Evolutionary conservation across 352 stramenopile species (phyloP), one percentile per base, ranked within the genome.

Genomic region (Phytophthora podocarpi): DNA sequence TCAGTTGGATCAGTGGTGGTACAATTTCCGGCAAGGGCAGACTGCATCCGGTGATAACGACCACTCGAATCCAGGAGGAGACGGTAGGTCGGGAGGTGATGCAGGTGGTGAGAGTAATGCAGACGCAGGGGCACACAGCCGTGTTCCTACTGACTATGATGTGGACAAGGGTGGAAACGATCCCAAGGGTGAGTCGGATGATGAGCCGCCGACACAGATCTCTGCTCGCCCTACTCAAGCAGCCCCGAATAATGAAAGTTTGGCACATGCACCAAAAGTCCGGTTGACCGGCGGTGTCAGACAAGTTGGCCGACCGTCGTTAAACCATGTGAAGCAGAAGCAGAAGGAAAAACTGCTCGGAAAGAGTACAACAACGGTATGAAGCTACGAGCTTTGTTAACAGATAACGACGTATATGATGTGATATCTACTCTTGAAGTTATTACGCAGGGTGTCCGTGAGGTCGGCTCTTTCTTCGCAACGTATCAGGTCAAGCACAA

Each of bases 321-420:
- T 55, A 9, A 55, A 55, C 28, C n/a, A 43, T n/a, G 45, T 24
- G 1, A 16, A 30, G 7, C 20, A 20, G 32, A 36, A 47, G 4
- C 0, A 49, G 41, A 55, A 20, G 18, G 24, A 16, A 24, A 20
- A 10, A 9, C 16, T 35, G 34, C 43, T 6, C 26, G 26, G 9
- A 42, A 49, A 31, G 34, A 42, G n/a, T 63, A 55, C 34, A 63
- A 49, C 34, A 27, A n/a, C 0, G 54, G 54, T 24, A 63, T 49
- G 16, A 27, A 41, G 12, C 43, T 63, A 12, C 35, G 49, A 5
- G 43, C 23, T 5, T 24, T 63, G 12, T 21, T 63, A 24, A 15
- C 32, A 5, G 35, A 27, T 13, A 28, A 49, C 5, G 41, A 26
- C 21, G n/a, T 49, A 8, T 35, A 10, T 26, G 26, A 49, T 10